Conservation (phyloP, 768 basidiomycete species). For the Lentinula aciculospora region DNA sequence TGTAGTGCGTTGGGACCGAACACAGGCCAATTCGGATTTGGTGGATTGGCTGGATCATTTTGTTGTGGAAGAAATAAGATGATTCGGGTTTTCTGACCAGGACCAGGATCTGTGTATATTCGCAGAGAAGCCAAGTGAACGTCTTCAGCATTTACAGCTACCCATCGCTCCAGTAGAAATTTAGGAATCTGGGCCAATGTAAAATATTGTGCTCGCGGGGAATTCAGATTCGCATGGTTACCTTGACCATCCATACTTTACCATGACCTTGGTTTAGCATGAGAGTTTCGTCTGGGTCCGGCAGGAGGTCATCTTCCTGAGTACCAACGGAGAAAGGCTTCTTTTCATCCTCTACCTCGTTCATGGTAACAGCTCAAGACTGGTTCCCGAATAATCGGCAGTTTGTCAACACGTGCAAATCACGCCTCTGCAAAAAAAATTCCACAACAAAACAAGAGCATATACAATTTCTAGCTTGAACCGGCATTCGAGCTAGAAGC, state of each 20-base stretch:
- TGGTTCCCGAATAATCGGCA: too few relatives aligned
- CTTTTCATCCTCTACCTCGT: constrained; percentile 56
- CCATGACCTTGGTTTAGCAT: constrained; percentile 73
- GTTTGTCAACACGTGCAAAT: neutral
- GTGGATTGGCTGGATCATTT: constrained; percentile 28
- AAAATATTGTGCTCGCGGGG: neutral
- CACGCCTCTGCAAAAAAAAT: neutral
- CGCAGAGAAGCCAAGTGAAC: constrained; percentile 81
- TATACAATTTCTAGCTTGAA: too few relatives aligned
- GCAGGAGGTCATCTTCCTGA: constrained; percentile 58
- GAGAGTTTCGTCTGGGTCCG: constrained; percentile 79
- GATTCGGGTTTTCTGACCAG: constrained; percentile 51
- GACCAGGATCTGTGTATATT: constrained; percentile 55
- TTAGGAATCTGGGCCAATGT: constrained; percentile 62
- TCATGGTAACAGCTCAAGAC: constrained; percentile 19
- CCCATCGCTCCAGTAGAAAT: constrained; percentile 83
- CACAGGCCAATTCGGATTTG: constrained; percentile 20
- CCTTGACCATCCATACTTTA: constrained; percentile 84
- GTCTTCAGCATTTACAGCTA: constrained; percentile 66
- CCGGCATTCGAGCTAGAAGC: too few relatives aligned
- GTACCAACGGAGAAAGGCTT: constrained; percentile 51
- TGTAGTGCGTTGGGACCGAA: constrained; percentile 31
- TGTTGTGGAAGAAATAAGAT: constrained; percentile 63
- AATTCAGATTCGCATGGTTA: constrained; percentile 23
- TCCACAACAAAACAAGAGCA: too few relatives aligned